phyloP scores from a whole-genome alignment of 768 basidiomycete genomes.

The Nidularia pulvinata region DNA sequence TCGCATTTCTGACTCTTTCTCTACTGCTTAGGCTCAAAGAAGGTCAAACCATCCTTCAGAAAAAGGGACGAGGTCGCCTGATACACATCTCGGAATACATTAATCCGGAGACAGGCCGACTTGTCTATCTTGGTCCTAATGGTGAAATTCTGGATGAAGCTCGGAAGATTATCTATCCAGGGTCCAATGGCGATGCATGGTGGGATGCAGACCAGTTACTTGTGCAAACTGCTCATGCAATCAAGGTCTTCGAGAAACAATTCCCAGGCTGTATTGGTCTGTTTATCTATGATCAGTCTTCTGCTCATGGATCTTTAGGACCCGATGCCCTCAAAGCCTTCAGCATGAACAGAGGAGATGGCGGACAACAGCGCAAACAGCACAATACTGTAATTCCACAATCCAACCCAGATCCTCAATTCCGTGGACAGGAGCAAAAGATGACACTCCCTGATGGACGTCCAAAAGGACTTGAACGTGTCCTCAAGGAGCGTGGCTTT shows the following conservation, averaged over 20 bases:
- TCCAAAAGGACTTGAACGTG: constrained; percentile 28
- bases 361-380: background rate
- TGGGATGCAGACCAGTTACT: constrained; percentile 34
- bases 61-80: constrained; percentile 27
- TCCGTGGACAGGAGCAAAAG: constrained; percentile 4
- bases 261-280: constrained; percentile 21
- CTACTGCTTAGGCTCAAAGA: background rate
- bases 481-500: constrained; percentile 24
- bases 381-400: background rate
- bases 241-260: constrained; percentile 29
- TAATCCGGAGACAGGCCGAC: constrained; percentile 2
- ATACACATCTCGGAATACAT: constrained; percentile 39
- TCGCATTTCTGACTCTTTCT: background rate
- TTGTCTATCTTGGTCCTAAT: constrained; percentile 14
- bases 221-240: constrained; percentile 27
- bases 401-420: background rate
- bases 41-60: constrained; percentile 17
- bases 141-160: constrained; percentile 27
- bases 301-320: background rate
- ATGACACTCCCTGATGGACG: constrained; percentile 9
- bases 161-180: constrained; percentile 31
- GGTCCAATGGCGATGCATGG: constrained; percentile 30
- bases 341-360: background rate
- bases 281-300: background rate
- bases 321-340: background rate